Conservation (phyloP, 805 yeast species). For the Metschnikowia colocasiae region DNA sequence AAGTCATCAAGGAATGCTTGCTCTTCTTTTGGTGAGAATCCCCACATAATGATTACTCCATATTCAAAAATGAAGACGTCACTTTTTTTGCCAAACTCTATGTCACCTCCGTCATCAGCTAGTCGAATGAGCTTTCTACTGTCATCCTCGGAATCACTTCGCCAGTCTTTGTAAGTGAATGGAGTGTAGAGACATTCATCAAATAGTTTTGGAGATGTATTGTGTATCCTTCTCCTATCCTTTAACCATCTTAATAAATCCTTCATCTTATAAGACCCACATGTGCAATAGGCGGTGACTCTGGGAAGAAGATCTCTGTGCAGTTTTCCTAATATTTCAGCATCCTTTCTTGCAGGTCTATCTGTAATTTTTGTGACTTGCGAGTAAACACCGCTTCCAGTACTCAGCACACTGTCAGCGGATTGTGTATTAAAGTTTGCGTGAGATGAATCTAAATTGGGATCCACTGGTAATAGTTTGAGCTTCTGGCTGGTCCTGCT, state of each 20-base stretch:
- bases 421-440: conserved; percentile 22
- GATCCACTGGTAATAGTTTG: conserved; percentile 65
- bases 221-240: conserved; percentile 67
- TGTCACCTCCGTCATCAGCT: conserved; percentile 94
- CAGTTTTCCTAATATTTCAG: conserved; percentile 85
- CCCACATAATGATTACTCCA: conserved; percentile 98
- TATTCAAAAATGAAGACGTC: conserved; percentile 91
- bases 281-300: conserved; percentile 94
- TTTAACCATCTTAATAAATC: conserved; percentile 82
- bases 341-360: conserved; percentile 86
- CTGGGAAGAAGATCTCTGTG: conserved; percentile 84
- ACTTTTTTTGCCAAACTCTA: conserved; percentile 75
- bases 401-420: conserved; percentile 29
- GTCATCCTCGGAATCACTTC: conserved; percentile 45
- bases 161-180: conserved; percentile 77
- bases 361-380: conserved; percentile 83
- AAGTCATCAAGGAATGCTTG: conserved; percentile 73
- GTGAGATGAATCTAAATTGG: conserved; percentile 19
- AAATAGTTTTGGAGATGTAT: conserved; percentile 80
- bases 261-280: conserved; percentile 86
- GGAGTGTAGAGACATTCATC: conserved; percentile 96
- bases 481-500: conserved; percentile 72
- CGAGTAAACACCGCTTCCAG: conserved; percentile 61
- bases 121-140: conserved; percentile 51
- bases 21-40: conserved; percentile 83